Base-by-base conservation (phyloP, 768 basidiomycete species). In the Amanita pallidorosea region DNA sequence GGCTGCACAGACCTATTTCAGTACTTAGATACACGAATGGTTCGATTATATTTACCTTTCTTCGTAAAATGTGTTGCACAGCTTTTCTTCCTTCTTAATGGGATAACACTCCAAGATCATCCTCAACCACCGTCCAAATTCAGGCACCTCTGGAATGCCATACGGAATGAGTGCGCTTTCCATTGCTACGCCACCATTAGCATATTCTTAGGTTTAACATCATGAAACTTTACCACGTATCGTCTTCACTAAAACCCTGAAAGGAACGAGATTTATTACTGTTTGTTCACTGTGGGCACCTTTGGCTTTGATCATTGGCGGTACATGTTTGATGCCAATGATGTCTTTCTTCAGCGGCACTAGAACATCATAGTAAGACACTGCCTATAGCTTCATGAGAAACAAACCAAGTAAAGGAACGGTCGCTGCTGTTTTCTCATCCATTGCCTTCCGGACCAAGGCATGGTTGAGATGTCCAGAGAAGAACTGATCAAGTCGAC, bases 91-190 rank as follows among this genome's bases (percentile, higher is more conserved):
- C n/a, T 50, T 12, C 15, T 31, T n/a, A 25, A 27, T 7, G 4
- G 49, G 41, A 12, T 41, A 54, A 9, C 41, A 12, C 22, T 34
- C 36, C 25, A 69, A 51, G 17, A 54, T 47, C 6, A 46, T 52
- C 23, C 55, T 61, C 13, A 77, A 57, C 75, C 75, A 77, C 8
- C 61, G 54, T 25, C 65, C 65, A 47, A 75, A 63, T 15, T 61
- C 61, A 15, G 66, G 58, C 25, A 65, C 59, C 22, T 60, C 60
- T 4, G 60, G 55, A 48, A 73, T 65, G 5, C 65, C 63, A 52
- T 75, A 77, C 4, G 68, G 69, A 5, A 70, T 59, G 27, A 75
- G 71, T 22, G 70, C 72, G 44, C 64, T 66, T 52, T 79, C 75
- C 67, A 79, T 71, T 3, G 61, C 76, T 13, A 29, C 60, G 20